Evolutionary conservation across 768 basidiomycete species (phyloP).

Genomic region (Tulasnella sp.): DNA sequence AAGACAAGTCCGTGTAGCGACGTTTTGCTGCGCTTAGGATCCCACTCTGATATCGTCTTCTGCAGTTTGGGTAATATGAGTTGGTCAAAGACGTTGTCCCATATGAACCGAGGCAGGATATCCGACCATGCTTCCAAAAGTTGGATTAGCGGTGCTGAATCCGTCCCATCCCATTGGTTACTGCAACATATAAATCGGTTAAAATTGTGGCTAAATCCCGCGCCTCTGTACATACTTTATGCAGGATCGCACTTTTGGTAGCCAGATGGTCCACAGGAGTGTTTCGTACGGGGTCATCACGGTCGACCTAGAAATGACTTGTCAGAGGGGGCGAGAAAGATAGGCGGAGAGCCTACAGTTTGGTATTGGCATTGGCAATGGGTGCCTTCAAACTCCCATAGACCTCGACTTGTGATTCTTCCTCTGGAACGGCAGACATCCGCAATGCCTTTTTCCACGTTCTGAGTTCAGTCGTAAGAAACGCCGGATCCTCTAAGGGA

Average conservation of each 20-base stretch:
- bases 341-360: too few relatives aligned
- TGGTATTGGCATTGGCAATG: not conserved
- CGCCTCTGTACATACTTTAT: constrained; percentile 46
- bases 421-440: constrained; percentile 36
- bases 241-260: constrained; percentile 83
- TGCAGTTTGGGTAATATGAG: constrained; percentile 87
- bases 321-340: not conserved
- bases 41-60: constrained; percentile 77
- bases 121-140: constrained; percentile 82
- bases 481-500: constrained; percentile 64
- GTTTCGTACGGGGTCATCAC: constrained; percentile 93
- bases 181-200: constrained; percentile 21
- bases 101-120: constrained; percentile 79
- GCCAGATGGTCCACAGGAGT: constrained; percentile 87
- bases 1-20: constrained; percentile 74
- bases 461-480: constrained; percentile 42
- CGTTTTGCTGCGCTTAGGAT: constrained; percentile 37
- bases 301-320: not conserved
- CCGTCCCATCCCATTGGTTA: constrained; percentile 78
- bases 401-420: constrained; percentile 35
- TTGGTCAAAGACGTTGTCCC: constrained; percentile 92
- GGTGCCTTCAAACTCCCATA: constrained; percentile 24
- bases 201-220: not conserved
- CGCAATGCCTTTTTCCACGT: constrained; percentile 56
- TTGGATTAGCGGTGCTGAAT: constrained; percentile 61